Percentiles rank a stretch among this genome's conserved stretches.
phyloP scores from a whole-genome alignment of 805 yeast species.

The Teunomyces panamensis region DNA sequence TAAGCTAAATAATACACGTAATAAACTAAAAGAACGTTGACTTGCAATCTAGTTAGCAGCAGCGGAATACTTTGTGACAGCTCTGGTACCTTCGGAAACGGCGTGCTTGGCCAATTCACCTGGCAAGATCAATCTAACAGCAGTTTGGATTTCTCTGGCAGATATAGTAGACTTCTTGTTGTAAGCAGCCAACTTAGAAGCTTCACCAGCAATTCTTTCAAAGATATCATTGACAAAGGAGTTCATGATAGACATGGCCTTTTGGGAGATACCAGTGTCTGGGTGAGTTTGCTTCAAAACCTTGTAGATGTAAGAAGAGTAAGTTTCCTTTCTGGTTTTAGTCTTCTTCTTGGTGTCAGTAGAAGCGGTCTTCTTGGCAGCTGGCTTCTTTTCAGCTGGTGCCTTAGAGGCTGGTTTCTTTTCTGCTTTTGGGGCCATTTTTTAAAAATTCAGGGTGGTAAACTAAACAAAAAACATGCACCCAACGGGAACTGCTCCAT shows the following conservation, averaged over 20 bases:
- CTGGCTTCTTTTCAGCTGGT: conserved; percentile 41
- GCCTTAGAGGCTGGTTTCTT: conserved; percentile 40
- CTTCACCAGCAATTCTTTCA: conserved; percentile 37
- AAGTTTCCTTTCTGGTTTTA: conserved; percentile 38
- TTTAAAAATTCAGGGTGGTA: conserved; percentile 5
- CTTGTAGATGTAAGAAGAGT: conserved; percentile 38
- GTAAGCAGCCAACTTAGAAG: conserved; percentile 39
- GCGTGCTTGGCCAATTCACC: conserved; percentile 42
- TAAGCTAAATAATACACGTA: conserved; percentile 13
- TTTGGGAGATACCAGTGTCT: conserved; percentile 38
- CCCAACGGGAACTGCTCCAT: not conserved
- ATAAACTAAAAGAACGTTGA: conserved; percentile 4
- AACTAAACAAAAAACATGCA: not conserved
- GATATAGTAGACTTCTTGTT: conserved; percentile 39
- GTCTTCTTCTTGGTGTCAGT: conserved; percentile 32
- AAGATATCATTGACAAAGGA: conserved; percentile 37
- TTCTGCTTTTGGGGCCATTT: conserved; percentile 37
- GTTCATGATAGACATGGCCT: conserved; percentile 40
- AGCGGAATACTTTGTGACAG: conserved; percentile 39
- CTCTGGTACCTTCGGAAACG: conserved; percentile 40
- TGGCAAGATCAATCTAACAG: conserved; percentile 38
- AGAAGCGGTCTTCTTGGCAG: conserved; percentile 34
- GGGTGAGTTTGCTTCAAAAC: conserved; percentile 40
- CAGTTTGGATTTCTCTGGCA: conserved; percentile 38
- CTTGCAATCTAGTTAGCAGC: conserved; percentile 27